Evolutionary conservation across 179 eudicot species (phyloP).

Genomic region (Gypsophila paniculata): DNA sequence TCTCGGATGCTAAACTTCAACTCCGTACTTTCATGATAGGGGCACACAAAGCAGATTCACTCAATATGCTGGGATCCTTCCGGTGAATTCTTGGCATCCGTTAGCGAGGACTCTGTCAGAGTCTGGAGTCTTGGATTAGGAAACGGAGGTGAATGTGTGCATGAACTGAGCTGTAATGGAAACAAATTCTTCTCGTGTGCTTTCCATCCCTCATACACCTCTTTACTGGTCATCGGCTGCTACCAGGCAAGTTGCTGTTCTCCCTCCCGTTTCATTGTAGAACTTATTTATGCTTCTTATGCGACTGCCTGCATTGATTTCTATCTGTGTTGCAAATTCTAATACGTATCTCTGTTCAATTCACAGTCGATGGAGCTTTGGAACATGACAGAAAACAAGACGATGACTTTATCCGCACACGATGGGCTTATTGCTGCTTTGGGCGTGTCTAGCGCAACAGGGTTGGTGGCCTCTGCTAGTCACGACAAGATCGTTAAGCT

Average conservation of each 20-base stretch:
- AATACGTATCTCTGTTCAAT: not conserved
- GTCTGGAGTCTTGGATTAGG: slow-evolving; percentile 73
- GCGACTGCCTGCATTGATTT: not conserved
- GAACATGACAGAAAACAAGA: slow-evolving; percentile 83
- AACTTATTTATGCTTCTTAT: not conserved
- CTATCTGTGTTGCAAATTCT: not conserved
- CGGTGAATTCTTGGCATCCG: slow-evolving; percentile 77
- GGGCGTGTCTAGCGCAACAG: slow-evolving; percentile 52
- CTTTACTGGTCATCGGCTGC: slow-evolving; percentile 80
- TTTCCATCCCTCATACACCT: slow-evolving; percentile 74
- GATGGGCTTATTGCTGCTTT: slow-evolving; percentile 62
- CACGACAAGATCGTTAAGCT: slow-evolving; percentile 79
- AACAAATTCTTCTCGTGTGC: slow-evolving; percentile 81
- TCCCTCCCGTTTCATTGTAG: not conserved
- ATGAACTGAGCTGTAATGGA: slow-evolving; percentile 72
- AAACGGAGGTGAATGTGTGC: slow-evolving; percentile 67
- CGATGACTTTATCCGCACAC: slow-evolving; percentile 73
- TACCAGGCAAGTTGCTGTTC: slow-evolving; percentile 57
- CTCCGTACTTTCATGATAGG: slow-evolving; percentile 34
- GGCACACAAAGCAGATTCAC: slow-evolving; percentile 65
- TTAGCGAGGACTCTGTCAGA: slow-evolving; percentile 81
- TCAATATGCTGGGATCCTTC: slow-evolving; percentile 85
- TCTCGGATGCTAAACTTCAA: not conserved
- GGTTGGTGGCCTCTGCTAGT: slow-evolving; percentile 80
- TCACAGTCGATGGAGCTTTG: slow-evolving; percentile 74